A percentile compares a stretch with the other conserved stretches of the same genome.
phyloP scores from a whole-genome alignment of 441 rosid species.

The Macaranga tanarius region DNA sequence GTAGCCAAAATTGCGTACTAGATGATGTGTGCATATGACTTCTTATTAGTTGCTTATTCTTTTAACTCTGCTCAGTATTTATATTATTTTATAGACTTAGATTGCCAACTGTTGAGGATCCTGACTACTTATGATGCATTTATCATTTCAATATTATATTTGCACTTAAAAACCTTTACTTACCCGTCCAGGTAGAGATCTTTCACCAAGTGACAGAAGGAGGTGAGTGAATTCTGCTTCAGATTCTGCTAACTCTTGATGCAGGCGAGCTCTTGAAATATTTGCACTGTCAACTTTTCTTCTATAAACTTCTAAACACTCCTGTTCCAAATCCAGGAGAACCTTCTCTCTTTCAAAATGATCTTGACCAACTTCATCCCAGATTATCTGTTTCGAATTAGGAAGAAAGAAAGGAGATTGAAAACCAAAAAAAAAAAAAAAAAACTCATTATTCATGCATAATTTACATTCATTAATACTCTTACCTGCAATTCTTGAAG shows the following conservation, averaged over 20 bases:
- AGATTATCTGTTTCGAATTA: conserved; percentile 66
- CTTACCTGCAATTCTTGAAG: conserved; percentile 92
- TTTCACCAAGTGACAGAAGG: conserved; percentile 90
- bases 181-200: conserved; percentile 97
- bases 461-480: conserved; percentile 2
- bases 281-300: conserved; percentile 98
- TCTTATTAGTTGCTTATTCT: background rate
- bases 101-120: background rate
- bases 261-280: conserved; percentile 89
- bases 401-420: conserved; percentile 13
- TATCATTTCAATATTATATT: no score
- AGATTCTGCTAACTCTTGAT: conserved; percentile 94
- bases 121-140: background rate
- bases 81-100: background rate
- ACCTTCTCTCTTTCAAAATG: conserved; percentile 78
- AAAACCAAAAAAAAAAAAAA: conserved; percentile 21
- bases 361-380: conserved; percentile 98
- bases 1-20: background rate
- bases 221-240: conserved; percentile 98
- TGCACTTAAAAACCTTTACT: no score
- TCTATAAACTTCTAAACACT: conserved; percentile 88
- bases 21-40: background rate
- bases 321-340: conserved; percentile 83
- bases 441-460: background rate
- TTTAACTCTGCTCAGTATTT: background rate